These are phyloP conservation scores for Hydnum rufescens DNA, from an alignment of 768 basidiomycete genomes.

Conservation along the genomic window DNA sequence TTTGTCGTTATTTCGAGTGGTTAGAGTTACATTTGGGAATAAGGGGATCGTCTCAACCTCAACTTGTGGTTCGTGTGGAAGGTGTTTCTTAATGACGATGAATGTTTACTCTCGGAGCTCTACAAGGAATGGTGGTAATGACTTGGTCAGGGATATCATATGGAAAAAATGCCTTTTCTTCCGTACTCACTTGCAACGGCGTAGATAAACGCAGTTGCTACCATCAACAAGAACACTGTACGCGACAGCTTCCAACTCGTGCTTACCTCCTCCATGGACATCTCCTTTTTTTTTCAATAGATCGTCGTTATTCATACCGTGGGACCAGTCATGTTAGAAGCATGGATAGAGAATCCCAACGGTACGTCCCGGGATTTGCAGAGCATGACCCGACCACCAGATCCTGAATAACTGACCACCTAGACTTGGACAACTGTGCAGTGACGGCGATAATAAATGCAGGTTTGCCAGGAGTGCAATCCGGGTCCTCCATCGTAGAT, in stretches of 20 bases:
- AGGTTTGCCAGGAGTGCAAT: background rate
- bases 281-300: background rate
- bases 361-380: no score
- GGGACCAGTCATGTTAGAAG: constrained; percentile 20
- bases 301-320: constrained; percentile 66
- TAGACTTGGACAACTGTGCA: background rate
- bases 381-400: constrained; percentile 1
- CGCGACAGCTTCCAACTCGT: background rate
- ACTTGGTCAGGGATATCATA: background rate
- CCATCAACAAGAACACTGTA: constrained; percentile 43
- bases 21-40: background rate
- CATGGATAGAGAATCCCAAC: constrained; percentile 4
- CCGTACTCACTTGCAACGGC: background rate
- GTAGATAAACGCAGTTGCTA: constrained; percentile 28
- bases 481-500: background rate
- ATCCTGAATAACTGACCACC: background rate
- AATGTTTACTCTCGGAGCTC: background rate
- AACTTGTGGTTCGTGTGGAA: background rate
- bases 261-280: background rate
- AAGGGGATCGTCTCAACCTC: background rate
- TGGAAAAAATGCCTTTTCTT: background rate
- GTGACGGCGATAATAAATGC: constrained; percentile 27
- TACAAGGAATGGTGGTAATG: background rate
- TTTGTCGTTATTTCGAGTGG: background rate
- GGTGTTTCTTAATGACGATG: background rate